Evolutionary conservation across 371 early-diverging fungal genomes (phyloP).

Genomic region (Mucor velutinosus): DNA sequence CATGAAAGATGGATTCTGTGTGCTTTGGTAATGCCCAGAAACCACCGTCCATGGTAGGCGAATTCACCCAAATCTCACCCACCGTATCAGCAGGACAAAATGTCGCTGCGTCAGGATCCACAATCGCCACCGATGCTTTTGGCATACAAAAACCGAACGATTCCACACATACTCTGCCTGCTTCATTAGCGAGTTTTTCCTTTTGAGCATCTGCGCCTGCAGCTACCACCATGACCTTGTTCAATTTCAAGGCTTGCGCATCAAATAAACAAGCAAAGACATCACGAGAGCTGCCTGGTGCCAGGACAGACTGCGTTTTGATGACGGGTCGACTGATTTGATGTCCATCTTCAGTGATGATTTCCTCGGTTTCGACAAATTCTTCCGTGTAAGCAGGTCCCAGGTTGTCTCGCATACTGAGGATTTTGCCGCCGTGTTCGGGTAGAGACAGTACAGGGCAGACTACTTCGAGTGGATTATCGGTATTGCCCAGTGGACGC

Average conservation of each 20-base stretch:
- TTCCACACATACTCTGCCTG: constrained; percentile 10
- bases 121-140: constrained; percentile 62
- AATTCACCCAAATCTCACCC: constrained; percentile 83
- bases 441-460: constrained; percentile 67
- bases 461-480: constrained; percentile 56
- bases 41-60: constrained; percentile 66
- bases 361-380: neutral
- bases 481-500: constrained; percentile 51
- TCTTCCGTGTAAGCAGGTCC: constrained; percentile 33
- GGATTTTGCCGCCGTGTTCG: constrained; percentile 73
- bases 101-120: constrained; percentile 75
- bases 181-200: constrained; percentile 4
- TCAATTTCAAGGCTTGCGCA: constrained; percentile 44
- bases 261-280: constrained; percentile 52
- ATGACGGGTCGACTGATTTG: neutral
- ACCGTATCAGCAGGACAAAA: constrained; percentile 70
- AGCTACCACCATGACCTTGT: constrained; percentile 47
- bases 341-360: constrained; percentile 6
- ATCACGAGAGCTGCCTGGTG: constrained; percentile 46
- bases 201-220: constrained; percentile 40
- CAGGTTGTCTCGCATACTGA: constrained; percentile 53
- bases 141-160: constrained; percentile 65
- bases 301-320: constrained; percentile 19
- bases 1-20: constrained; percentile 72
- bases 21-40: constrained; percentile 78